phyloP scores from a whole-genome alignment of 1,284 basidiomycete species.

The Stereum hirsutum region DNA sequence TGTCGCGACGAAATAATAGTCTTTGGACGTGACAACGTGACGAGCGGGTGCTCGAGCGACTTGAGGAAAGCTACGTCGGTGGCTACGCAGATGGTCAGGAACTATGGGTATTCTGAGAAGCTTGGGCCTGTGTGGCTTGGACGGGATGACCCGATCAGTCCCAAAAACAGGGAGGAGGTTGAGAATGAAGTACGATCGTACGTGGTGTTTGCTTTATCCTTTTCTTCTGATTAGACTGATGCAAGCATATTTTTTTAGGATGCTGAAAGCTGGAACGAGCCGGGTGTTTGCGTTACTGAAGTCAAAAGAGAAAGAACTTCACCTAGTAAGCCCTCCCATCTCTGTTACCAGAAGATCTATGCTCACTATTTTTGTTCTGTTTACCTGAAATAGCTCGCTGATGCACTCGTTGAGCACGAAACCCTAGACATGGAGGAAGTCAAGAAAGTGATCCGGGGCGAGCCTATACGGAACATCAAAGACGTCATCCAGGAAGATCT shows the following conservation, averaged over 20 bases:
- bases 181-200: constrained; percentile 78
- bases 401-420: constrained; percentile 88
- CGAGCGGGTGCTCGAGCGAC: constrained; percentile 87
- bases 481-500: constrained; percentile 55
- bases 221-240: no score
- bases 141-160: constrained; percentile 64
- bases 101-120: constrained; percentile 81
- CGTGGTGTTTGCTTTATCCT: constrained; percentile 21
- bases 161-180: constrained; percentile 71
- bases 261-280: constrained; percentile 67
- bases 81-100: constrained; percentile 85
- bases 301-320: constrained; percentile 70
- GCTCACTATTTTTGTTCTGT: constrained; percentile 10
- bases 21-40: constrained; percentile 82
- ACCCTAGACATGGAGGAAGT: constrained; percentile 87
- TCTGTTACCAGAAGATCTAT: background rate
- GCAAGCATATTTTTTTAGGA: constrained; percentile 34
- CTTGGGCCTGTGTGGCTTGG: constrained; percentile 79
- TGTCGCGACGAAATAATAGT: no score
- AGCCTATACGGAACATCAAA: constrained; percentile 59
- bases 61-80: constrained; percentile 71
- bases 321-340: constrained; percentile 45
- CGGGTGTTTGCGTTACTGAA: constrained; percentile 66
- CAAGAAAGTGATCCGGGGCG: constrained; percentile 73
- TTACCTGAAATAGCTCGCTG: constrained; percentile 68